Conservation (phyloP, 495 filamentous ascomycete species). For the Lindgomyces ingoldianus region DNA sequence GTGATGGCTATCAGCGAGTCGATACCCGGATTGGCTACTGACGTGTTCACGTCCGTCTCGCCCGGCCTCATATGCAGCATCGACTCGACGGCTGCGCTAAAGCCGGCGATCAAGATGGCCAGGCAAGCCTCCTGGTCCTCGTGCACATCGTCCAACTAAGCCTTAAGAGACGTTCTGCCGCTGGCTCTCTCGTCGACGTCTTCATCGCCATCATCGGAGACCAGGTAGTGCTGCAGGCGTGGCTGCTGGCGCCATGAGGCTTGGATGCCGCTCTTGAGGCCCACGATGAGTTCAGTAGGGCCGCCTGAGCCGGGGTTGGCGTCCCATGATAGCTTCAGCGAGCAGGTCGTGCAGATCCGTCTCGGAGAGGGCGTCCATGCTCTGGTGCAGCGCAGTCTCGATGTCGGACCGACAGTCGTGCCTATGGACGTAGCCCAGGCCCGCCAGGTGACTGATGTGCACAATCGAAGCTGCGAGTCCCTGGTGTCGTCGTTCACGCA, state of each 20-base stretch:
- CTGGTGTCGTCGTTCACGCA: too few species aligned
- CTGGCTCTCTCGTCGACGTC: neutral
- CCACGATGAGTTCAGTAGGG: neutral
- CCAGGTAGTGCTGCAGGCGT: slow-evolving; percentile 2
- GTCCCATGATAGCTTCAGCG: slow-evolving; percentile 2
- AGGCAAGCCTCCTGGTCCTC: slow-evolving; percentile 1
- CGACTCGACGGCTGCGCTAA: neutral
- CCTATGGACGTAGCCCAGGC: too few species aligned
- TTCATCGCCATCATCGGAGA: neutral
- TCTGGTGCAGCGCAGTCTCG: neutral
- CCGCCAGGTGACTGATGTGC: too few species aligned
- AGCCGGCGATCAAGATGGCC: neutral
- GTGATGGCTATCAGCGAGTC: slow-evolving; percentile 2
- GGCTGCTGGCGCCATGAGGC: neutral
- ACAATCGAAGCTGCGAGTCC: too few species aligned
- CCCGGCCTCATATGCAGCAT: neutral
- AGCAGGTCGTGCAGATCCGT: slow-evolving; percentile 10
- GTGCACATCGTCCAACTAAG: neutral
- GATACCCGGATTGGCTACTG: neutral
- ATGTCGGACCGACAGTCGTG: neutral
- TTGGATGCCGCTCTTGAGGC: neutral
- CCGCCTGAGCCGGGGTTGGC: slow-evolving; percentile 9
- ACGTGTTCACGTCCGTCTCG: neutral
- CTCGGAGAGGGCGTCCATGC: neutral
- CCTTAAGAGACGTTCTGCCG: neutral